phyloP scores from a whole-genome alignment of 129 eudicot genomes.

The Heracleum sosnowskyi region DNA sequence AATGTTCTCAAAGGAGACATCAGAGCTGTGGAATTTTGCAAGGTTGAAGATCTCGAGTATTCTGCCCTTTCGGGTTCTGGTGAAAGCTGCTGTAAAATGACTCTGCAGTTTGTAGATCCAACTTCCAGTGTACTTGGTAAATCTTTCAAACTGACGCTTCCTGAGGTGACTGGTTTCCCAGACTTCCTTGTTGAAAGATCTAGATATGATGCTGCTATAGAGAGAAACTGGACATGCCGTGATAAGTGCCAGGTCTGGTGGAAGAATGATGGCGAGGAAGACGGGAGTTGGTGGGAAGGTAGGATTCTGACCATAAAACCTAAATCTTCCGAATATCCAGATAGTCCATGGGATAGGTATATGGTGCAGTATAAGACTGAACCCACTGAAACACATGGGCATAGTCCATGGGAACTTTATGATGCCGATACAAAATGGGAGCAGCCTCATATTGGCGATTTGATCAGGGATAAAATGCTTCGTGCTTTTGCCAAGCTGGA shows the following conservation, averaged over 20 bases:
- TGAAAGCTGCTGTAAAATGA: slow-evolving; percentile 91
- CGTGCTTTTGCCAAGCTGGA: slow-evolving; percentile 52
- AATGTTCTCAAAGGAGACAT: slow-evolving; percentile 52
- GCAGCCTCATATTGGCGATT: slow-evolving; percentile 62
- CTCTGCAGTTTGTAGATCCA: slow-evolving; percentile 57
- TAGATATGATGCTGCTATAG: slow-evolving; percentile 76
- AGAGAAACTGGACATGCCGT: slow-evolving; percentile 63
- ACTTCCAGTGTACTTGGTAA: slow-evolving; percentile 53
- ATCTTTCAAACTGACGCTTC: slow-evolving; percentile 69
- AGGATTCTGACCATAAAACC: slow-evolving; percentile 51
- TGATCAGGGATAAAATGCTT: slow-evolving; percentile 43
- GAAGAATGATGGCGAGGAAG: slow-evolving; percentile 64
- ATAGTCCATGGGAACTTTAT: slow-evolving; percentile 95
- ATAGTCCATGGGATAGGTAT: slow-evolving; percentile 95
- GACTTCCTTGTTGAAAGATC: slow-evolving; percentile 89
- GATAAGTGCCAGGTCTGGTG: slow-evolving; percentile 96
- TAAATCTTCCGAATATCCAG: slow-evolving; percentile 70
- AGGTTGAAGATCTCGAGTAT: slow-evolving; percentile 59
- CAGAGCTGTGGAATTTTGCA: slow-evolving; percentile 81
- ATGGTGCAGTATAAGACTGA: slow-evolving; percentile 62
- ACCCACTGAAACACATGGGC: slow-evolving; percentile 48
- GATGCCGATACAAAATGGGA: slow-evolving; percentile 57
- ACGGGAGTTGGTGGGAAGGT: slow-evolving; percentile 89
- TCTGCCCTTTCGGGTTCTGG: slow-evolving; percentile 74
- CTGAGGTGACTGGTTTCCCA: slow-evolving; percentile 67